phyloP scores from a whole-genome alignment of 2,329 filamentous ascomycete species.

The Monilinia aucupariae region DNA sequence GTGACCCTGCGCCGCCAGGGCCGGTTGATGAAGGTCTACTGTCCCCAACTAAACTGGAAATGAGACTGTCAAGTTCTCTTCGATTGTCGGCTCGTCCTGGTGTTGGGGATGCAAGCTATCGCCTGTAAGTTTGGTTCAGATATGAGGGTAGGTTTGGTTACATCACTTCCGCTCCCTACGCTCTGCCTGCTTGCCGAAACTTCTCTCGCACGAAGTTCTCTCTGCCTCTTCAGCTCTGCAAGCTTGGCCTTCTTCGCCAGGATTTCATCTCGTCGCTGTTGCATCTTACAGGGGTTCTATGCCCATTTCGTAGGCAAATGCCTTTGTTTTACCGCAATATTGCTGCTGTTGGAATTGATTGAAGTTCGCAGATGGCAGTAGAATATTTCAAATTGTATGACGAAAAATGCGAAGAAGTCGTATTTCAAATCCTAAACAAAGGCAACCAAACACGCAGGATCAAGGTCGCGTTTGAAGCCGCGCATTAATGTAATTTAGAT shows the following conservation, averaged over 20 bases:
- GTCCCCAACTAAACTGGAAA: constrained; percentile 65
- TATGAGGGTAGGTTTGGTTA: constrained; percentile 40
- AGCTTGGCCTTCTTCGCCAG: constrained; percentile 95
- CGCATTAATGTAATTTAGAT: constrained; percentile 12
- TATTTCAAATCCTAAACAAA: background rate
- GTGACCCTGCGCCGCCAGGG: constrained; percentile 59
- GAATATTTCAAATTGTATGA: background rate
- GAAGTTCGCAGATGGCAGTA: background rate
- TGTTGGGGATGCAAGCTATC: constrained; percentile 61
- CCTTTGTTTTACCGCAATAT: constrained; percentile 13
- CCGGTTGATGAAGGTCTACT: constrained; percentile 65
- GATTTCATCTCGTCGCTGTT: constrained; percentile 89
- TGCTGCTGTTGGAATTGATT: background rate
- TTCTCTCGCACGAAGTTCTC: constrained; percentile 76
- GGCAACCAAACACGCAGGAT: background rate
- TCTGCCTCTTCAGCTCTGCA: constrained; percentile 88
- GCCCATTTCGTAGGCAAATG: constrained; percentile 28
- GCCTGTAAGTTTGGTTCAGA: constrained; percentile 30
- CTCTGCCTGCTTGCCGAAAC: constrained; percentile 64
- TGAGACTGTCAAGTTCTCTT: constrained; percentile 77
- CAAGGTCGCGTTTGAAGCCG: constrained; percentile 7
- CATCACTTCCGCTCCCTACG: constrained; percentile 64
- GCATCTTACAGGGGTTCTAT: constrained; percentile 36
- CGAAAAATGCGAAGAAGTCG: background rate
- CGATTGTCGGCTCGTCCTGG: constrained; percentile 64